Base-by-base conservation (phyloP, 345 rosid species). In the Theobroma cacao region DNA sequence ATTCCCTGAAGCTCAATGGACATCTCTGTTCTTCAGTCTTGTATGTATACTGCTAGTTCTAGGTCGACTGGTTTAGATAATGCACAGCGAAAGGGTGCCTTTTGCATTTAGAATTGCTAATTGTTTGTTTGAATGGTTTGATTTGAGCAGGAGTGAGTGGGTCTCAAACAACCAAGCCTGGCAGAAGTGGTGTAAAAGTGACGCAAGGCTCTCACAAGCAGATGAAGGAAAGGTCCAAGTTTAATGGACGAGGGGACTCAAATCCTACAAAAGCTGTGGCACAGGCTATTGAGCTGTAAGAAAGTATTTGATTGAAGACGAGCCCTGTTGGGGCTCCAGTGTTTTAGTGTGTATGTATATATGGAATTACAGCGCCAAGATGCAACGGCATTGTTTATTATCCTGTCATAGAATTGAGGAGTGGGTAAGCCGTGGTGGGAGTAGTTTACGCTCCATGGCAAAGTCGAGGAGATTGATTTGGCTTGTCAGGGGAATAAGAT, bases 71-170 rank as follows among this genome's bases (percentile, higher is more conserved):
- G 26, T 10, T 34, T 43, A 30, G 9, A 13, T 1, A 66, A 17
- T 56, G 36, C 52, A 33, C 31, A 14, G 58, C 24, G 34, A 34
- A 50, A 26, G 50, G 31, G 12, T 53, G 3, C 17, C 43, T 30
- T 18, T 40, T 67, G 59, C 20, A 17, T 12, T 64, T 50, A 22
- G 45, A 40, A 72, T 72, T 55, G 38, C 65, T 73, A 62, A 33
- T 40, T 33, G 66, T 58, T 76, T 70, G 38, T 53, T 50, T 12
- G 62, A 52, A 53, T 52, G 55, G 26, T 72, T 74, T 76, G 52
- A 71, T 63, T 66, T 43, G 68, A 38, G 68, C 84, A 84, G 91
- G 88, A 10, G 84, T n/a, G 82, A 45, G 67, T 14, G 85, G 85
- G 52, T 72, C 78, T 48, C 86, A 80, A 77, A 45, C 82, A 17